These are phyloP conservation scores for Psophocarpus tetragonolobus DNA, from an alignment of 306 rosid species.

Conservation along the genomic window DNA sequence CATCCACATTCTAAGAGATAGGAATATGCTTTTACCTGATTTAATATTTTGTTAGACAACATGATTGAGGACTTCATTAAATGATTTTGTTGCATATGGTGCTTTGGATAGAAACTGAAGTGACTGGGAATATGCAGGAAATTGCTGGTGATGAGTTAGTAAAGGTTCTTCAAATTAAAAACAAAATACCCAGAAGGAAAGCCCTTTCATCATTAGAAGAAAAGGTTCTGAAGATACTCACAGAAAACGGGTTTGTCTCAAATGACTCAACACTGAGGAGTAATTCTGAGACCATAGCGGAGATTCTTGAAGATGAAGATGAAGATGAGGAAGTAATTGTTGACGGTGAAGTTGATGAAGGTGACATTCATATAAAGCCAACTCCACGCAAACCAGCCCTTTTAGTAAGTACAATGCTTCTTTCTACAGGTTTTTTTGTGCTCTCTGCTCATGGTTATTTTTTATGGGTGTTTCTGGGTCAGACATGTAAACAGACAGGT, in stretches of 20 bases:
- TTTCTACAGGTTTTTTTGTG: not conserved
- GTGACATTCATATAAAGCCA: conserved; percentile 96
- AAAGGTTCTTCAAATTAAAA: conserved; percentile 71
- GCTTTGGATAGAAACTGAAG: conserved; percentile 26
- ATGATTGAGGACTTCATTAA: conserved; percentile 8
- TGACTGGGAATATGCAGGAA: conserved; percentile 59
- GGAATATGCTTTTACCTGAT: conserved; percentile 22
- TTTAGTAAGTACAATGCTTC: conserved; percentile 49
- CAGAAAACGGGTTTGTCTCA: conserved; percentile 79
- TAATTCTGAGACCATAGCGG: conserved; percentile 57
- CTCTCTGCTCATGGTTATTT: not conserved
- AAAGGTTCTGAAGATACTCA: conserved; percentile 72
- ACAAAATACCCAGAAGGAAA: conserved; percentile 90
- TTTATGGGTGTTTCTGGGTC: not conserved
- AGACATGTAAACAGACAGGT: not conserved
- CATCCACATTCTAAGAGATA: too few species aligned
- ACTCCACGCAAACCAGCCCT: conserved; percentile 59
- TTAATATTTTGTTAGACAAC: not conserved
- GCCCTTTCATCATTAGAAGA: conserved; percentile 83
- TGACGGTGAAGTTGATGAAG: conserved; percentile 99
- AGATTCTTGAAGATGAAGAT: conserved; percentile 83
- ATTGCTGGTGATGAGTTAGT: conserved; percentile 79
- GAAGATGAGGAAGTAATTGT: conserved; percentile 95
- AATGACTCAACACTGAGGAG: conserved; percentile 47
- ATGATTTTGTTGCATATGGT: conserved; percentile 20